phyloP scores from a whole-genome alignment of 1,139 yeast species.

The Hyphopichia burtonii region DNA sequence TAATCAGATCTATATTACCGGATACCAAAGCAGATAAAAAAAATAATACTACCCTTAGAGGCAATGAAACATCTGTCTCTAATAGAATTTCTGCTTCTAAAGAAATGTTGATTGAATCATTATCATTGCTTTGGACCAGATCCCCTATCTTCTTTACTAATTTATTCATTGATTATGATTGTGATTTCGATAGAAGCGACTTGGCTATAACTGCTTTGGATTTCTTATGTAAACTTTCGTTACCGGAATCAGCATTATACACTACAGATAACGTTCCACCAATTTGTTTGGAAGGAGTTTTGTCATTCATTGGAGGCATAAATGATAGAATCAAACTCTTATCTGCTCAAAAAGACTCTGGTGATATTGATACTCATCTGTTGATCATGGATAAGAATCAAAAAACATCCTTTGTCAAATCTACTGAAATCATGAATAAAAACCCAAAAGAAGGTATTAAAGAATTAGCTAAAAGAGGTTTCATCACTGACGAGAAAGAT shows the following conservation, averaged over 20 bases:
- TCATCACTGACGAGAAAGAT: slow-evolving; percentile 55
- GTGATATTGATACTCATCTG: slow-evolving; percentile 18
- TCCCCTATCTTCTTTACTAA: slow-evolving; percentile 77
- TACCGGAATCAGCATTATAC: slow-evolving; percentile 73
- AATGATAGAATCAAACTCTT: slow-evolving; percentile 50
- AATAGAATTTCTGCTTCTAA: slow-evolving; percentile 44
- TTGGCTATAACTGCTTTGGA: slow-evolving; percentile 68
- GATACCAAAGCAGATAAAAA: slow-evolving; percentile 25
- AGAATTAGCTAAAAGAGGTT: slow-evolving; percentile 58
- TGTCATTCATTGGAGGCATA: slow-evolving; percentile 68
- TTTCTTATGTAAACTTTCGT: slow-evolving; percentile 69
- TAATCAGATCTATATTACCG: slow-evolving; percentile 50
- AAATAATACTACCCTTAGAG: slow-evolving; percentile 19
- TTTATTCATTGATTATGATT: slow-evolving; percentile 81
- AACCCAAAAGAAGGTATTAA: slow-evolving; percentile 76
- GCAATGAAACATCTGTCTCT: slow-evolving; percentile 19
- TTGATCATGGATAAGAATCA: slow-evolving; percentile 49
- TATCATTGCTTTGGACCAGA: slow-evolving; percentile 82
- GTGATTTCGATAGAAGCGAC: slow-evolving; percentile 86
- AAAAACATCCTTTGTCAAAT: slow-evolving; percentile 72
- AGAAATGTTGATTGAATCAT: slow-evolving; percentile 80
- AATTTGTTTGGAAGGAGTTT: slow-evolving; percentile 82
- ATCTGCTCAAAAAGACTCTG: slow-evolving; percentile 11
- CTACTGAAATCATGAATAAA: slow-evolving; percentile 71
- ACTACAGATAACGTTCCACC: slow-evolving; percentile 93